Evolutionary conservation across 2,329 filamentous ascomycete species (phyloP).

Genomic region (Bretziella fagacearum): DNA sequence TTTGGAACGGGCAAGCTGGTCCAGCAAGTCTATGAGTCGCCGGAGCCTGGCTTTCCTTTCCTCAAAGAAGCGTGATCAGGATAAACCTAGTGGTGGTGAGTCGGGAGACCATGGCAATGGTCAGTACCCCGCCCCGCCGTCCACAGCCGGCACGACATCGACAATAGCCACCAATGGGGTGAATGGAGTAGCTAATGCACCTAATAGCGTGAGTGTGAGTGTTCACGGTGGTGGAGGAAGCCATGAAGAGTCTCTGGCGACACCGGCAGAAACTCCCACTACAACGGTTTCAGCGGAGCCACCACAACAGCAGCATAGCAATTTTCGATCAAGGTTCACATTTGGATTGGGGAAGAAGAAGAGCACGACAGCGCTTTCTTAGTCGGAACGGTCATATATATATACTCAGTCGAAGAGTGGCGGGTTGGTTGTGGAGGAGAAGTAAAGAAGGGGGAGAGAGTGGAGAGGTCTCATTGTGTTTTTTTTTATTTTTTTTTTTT

Average conservation of each 20-base stretch:
- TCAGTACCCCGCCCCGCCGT: conserved; percentile 1
- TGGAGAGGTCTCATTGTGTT: not conserved
- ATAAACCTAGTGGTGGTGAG: conserved; percentile 15
- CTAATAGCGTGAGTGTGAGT: not conserved
- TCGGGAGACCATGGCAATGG: not conserved
- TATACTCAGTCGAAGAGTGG: no score
- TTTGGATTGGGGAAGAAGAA: conserved; percentile 48
- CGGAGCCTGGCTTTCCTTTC: conserved; percentile 52
- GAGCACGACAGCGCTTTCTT: conserved; percentile 28
- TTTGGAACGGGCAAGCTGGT: conserved; percentile 50
- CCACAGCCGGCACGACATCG: not conserved
- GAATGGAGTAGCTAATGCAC: not conserved
- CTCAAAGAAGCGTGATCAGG: conserved; percentile 31
- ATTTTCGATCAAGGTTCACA: conserved; percentile 40
- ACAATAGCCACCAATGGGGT: conserved; percentile 4
- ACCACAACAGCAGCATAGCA: not conserved
- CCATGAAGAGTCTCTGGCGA: not conserved
- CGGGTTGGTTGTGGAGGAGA: not conserved
- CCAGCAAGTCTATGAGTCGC: conserved; percentile 62
- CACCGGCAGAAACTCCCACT: not conserved
- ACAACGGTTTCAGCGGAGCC: not conserved
- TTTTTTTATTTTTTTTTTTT: no score
- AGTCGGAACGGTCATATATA: no score
- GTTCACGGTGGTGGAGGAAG: not conserved
- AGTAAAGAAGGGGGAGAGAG: not conserved